Evolutionary conservation across 139 green algal genomes (phyloP), one percentile per base, ranked within the genome.

Genomic region (Klebsormidium nitens): DNA sequence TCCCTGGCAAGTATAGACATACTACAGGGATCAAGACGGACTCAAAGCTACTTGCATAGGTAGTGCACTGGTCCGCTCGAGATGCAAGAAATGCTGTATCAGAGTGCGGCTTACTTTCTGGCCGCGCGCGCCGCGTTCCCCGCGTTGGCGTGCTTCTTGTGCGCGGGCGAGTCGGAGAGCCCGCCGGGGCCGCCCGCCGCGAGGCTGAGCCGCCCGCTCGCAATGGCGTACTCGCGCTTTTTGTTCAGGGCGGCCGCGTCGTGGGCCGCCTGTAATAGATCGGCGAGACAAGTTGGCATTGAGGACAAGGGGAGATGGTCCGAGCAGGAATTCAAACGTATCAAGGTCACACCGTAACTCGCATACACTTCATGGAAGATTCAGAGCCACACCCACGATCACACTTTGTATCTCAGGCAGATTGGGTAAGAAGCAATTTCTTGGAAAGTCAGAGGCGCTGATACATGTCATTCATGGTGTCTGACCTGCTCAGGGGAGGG

Each of bases 401-500:
- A n/a, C 46, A 31, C 23, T 55, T 55, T 23, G 23, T 23, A 55
- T 55, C 46, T 55, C 46, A 55, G 46, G 23, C 46, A n/a, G n/a
- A n/a, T n/a, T n/a, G n/a, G n/a, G n/a, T n/a, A n/a, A n/a, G n/a
- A n/a, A n/a, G n/a, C n/a, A n/a, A n/a, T n/a, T n/a, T n/a, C n/a
- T n/a, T n/a, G n/a, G n/a, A n/a, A n/a, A n/a, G n/a, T n/a, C n/a
- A n/a, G n/a, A n/a, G n/a, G n/a, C n/a, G n/a, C n/a, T n/a, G n/a
- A n/a, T n/a, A n/a, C n/a, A 14, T 14, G 42, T 8, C 42, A 8
- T 14, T 50, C 42, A 50, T 50, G 42, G 52, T 23, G 14, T 26
- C 31, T 23, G 4, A 39, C 44, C 5, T 72, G 44, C 14, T 85
- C 81, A 2, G 88, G 87, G 40, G 80, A 83, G 49, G 88, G 89